Percentiles rank a stretch among this genome's conserved stretches.
Evolutionary conservation across 2,329 filamentous ascomycete species (phyloP).

Genomic region (Cytospora mali): DNA sequence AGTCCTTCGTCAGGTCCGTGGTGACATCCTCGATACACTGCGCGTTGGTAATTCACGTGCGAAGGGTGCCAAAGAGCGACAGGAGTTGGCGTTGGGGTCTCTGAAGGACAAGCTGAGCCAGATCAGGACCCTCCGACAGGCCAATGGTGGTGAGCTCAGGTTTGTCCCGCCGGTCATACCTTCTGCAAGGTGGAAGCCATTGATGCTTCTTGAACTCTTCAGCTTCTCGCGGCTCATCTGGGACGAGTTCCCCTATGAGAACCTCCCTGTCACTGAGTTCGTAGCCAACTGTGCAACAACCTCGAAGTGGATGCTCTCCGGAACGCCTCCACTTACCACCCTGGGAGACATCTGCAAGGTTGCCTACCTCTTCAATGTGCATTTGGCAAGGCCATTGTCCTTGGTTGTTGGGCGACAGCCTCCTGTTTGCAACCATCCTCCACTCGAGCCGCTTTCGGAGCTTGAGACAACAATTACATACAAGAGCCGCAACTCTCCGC

Average conservation of each 20-base stretch:
- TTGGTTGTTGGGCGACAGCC: constrained; percentile 41
- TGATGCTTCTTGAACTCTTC: constrained; percentile 40
- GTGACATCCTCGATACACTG: background rate
- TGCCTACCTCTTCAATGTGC: constrained; percentile 41
- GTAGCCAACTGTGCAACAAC: constrained; percentile 37
- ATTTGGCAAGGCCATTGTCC: constrained; percentile 42
- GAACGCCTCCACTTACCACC: constrained; percentile 43
- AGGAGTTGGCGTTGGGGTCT: background rate
- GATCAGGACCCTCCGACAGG: background rate
- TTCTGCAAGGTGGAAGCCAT: background rate
- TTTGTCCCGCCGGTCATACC: background rate
- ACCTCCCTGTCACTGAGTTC: constrained; percentile 38
- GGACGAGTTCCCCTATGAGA: constrained; percentile 49
- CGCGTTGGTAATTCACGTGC: background rate
- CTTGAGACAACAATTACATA: constrained; percentile 40
- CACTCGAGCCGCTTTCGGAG: constrained; percentile 34
- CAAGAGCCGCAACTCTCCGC: constrained; percentile 39
- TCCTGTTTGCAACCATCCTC: constrained; percentile 39
- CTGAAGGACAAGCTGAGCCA: background rate
- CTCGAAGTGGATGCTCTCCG: constrained; percentile 49
- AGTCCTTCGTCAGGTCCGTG: background rate
- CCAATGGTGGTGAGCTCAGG: background rate
- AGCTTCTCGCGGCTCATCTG: constrained; percentile 44
- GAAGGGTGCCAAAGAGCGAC: background rate
- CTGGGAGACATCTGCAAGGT: constrained; percentile 42